Base-by-base conservation (phyloP, 768 basidiomycete species). In the Xerocomellus intermedius region DNA sequence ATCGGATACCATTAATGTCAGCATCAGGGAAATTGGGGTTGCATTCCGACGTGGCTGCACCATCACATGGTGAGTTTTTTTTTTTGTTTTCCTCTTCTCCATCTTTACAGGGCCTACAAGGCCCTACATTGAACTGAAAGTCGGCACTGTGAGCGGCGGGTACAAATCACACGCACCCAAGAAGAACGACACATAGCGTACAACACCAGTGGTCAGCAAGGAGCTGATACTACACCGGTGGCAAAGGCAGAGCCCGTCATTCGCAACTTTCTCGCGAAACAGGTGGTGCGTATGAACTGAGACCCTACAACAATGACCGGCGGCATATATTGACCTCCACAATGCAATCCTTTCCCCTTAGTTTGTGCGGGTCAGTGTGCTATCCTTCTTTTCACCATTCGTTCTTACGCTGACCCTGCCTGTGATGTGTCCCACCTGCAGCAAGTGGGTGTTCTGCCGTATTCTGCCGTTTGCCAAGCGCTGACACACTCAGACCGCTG, bases 61-160 rank as follows among this genome's bases (percentile, higher is more conserved):
- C 1, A 42, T 58, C 13, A 42, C 19, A 2, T 56, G 57, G 57
- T 58, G 3, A 32, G n/a, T n/a, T n/a, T n/a, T n/a, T n/a, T n/a
- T n/a, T n/a, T n/a, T n/a, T n/a, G 44, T 50, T 19, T 36, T 42
- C 21, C 22, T 10, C n/a, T 14, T 17, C 7, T 21, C n/a, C 24
- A 14, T 17, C 0, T 12, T 12, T 10, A 21, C 39, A 16, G 9
- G 0, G 8, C 17, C 12, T 37, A 28, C 35, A 22, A 35, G n/a
- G n/a, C n/a, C n/a, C n/a, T n/a, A n/a, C n/a, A n/a, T n/a, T 14
- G 4, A 19, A 5, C 8, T 17, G 7, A 22, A 41, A 58, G 57
- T 50, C 39, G 10, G 8, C 43, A 38, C n/a, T 56, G 57, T 9
- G 39, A 46, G 13, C 43, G 44, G 37, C 57, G 35, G 6, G 46